Evolutionary conservation across 495 filamentous ascomycete genomes (phyloP), one percentile per base, ranked within the genome.

Genomic region (Stereocaulon alpinum): DNA sequence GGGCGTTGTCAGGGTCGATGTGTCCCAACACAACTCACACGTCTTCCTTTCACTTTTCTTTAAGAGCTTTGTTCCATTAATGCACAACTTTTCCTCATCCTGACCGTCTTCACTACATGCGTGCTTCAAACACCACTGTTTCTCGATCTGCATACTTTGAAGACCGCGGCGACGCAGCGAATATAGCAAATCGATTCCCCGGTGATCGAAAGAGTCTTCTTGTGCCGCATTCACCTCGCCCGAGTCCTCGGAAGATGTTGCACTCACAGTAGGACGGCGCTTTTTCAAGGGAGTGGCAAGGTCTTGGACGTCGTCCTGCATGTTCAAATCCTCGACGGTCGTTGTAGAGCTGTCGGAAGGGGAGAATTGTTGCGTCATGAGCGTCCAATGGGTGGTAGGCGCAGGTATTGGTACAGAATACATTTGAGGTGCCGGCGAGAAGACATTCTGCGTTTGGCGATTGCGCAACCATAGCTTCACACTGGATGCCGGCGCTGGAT

Each of bases 11-110:
- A 41, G 44, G 30, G 22, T 50, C 56, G 49, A 37, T 5, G 41
- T 49, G 15, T 47, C n/a, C 56, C 56, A 58, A 37, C 56, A 51
- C 45, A 45, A 58, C 20, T 58, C 45, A 22, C 45, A 58, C 30
- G 40, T 48, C 24, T 42, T 41, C 15, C 30, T 51, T 58, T 58
- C 22, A 20, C 17, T 30, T 27, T 30, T 18, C n/a, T 40, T 32
- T 17, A 20, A 27, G 34, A 40, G 11, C 41, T 22, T 55, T 41
- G 27, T n/a, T 18, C 32, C 11, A 52, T 18, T 41, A 15, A 49
- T 58, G 32, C 56, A 58, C 56, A 20, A n/a, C 5, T 17, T 44
- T 44, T 2, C 14, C 15, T n/a, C 42, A 12, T 56, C 15, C 14
- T 34, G 34, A 27, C 51, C 42, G 20, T 56, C 15, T 9, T 34